These are phyloP conservation scores for Penstemon barbatus DNA, from an alignment of 257 asterid genomes.

Conservation along the genomic window DNA sequence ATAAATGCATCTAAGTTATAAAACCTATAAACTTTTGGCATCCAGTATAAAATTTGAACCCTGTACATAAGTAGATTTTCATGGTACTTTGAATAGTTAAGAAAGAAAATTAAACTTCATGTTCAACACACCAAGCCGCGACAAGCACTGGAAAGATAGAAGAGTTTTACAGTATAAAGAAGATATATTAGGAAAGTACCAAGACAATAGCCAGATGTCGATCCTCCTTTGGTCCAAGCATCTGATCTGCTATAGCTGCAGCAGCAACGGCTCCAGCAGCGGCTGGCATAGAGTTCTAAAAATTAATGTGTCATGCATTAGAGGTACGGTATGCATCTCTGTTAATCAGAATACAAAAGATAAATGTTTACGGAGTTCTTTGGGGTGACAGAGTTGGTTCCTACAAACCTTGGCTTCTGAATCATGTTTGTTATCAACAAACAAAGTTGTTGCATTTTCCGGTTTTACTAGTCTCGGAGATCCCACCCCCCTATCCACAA, in stretches of 20 bases:
- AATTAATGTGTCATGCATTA: conserved; percentile 33
- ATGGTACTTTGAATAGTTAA: conserved; percentile 14
- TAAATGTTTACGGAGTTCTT: conserved; percentile 7
- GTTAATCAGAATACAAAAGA: neutral
- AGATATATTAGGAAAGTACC: conserved; percentile 41
- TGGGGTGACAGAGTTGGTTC: conserved; percentile 4
- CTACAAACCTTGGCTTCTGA: conserved; percentile 77
- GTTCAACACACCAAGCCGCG: conserved; percentile 20
- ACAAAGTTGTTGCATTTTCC: conserved; percentile 57
- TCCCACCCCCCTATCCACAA: conserved; percentile 97
- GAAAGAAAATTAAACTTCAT: neutral
- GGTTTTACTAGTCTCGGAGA: conserved; percentile 86
- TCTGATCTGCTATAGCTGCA: conserved; percentile 97
- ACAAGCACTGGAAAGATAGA: neutral
- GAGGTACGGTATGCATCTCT: conserved; percentile 13
- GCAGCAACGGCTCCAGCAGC: conserved; percentile 99
- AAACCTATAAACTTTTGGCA: conserved; percentile 13
- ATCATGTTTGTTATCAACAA: conserved; percentile 55
- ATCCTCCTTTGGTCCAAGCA: conserved; percentile 99
- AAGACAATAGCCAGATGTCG: conserved; percentile 89
- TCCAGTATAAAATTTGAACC: neutral
- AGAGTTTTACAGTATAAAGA: neutral
- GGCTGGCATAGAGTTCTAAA: conserved; percentile 92
- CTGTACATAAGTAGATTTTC: conserved; percentile 12
- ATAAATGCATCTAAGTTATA: neutral